phyloP scores from a whole-genome alignment of 345 rosid genomes.

The Syzygium grande region DNA sequence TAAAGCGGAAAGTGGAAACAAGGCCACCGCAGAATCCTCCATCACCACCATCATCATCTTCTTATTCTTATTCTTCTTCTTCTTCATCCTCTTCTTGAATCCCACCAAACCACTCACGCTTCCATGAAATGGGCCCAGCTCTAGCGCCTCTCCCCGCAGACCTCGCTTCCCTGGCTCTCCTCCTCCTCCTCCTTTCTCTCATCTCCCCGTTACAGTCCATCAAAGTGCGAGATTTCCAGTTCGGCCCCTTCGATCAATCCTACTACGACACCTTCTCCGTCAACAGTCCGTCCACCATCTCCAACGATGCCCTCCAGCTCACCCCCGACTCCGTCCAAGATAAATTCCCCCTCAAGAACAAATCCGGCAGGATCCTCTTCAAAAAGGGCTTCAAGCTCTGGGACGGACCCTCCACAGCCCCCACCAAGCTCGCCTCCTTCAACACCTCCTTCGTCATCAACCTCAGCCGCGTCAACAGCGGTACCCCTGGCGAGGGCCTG shows the following conservation, averaged over 20 bases:
- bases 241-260: conserved; percentile 15
- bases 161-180: background rate
- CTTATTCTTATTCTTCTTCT: background rate
- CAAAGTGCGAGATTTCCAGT: background rate
- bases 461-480: conserved; percentile 4
- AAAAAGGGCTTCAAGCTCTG: conserved; percentile 10
- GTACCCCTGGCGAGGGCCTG: conserved; percentile 22
- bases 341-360: conserved; percentile 5
- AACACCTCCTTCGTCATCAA: conserved; percentile 26
- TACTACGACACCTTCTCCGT: conserved; percentile 5
- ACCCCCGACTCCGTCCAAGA: conserved; percentile 31
- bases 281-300: conserved; percentile 10
- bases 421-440: conserved; percentile 19
- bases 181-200: background rate
- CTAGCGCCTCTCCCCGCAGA: background rate
- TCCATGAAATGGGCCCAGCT: background rate
- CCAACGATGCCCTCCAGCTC: conserved; percentile 20
- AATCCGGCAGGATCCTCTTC: conserved; percentile 22
- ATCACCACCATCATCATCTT: background rate
- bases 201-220: background rate
- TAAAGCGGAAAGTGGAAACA: background rate
- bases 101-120: background rate
- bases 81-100: background rate
- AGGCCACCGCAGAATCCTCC: background rate
- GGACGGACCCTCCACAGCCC: background rate